Conservation (phyloP, 2,329 filamentous ascomycete genomes). For the Blumeria hordei region DNA sequence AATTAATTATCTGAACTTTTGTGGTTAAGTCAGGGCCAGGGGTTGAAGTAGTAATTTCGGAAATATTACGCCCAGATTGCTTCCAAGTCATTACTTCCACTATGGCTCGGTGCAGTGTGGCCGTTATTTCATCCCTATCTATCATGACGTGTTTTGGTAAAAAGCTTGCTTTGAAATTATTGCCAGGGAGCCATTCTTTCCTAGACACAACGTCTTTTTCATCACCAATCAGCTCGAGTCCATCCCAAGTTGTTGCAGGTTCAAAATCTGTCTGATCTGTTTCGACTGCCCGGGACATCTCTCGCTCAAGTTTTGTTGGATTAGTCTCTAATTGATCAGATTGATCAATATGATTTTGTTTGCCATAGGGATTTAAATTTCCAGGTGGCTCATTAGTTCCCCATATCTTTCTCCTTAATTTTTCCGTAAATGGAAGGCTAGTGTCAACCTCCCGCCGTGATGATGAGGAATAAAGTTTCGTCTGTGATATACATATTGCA, state of each 20-base stretch:
- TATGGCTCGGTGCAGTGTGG: constrained; percentile 27
- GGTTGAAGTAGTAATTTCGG: constrained; percentile 5
- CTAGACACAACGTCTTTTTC: constrained; percentile 20
- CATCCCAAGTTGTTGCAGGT: constrained; percentile 24
- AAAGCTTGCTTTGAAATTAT: constrained; percentile 19
- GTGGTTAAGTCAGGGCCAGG: constrained; percentile 7
- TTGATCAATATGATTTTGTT: constrained; percentile 12
- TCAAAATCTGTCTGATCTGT: constrained; percentile 16
- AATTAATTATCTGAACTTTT: constrained; percentile 11
- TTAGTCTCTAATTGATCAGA: constrained; percentile 4
- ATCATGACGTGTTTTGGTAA: constrained; percentile 16
- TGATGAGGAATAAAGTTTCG: constrained; percentile 12
- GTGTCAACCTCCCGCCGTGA: constrained; percentile 5
- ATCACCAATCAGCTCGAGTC: constrained; percentile 27
- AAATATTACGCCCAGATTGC: constrained; percentile 17
- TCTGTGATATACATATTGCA: constrained; percentile 9
- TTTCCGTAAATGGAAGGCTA: constrained; percentile 18
- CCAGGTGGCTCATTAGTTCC: constrained; percentile 25
- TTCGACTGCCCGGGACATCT: constrained; percentile 2
- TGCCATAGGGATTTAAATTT: constrained; percentile 22
- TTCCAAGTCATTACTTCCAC: constrained; percentile 29
- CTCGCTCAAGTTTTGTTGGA: background rate
- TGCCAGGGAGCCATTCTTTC: constrained; percentile 14
- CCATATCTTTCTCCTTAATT: constrained; percentile 23
- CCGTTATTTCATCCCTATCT: constrained; percentile 16